A percentile compares a stretch with the other conserved stretches of the same genome.
phyloP scores from a whole-genome alignment of 2,329 filamentous ascomycete species.

The Trichocomaceae sp. region DNA sequence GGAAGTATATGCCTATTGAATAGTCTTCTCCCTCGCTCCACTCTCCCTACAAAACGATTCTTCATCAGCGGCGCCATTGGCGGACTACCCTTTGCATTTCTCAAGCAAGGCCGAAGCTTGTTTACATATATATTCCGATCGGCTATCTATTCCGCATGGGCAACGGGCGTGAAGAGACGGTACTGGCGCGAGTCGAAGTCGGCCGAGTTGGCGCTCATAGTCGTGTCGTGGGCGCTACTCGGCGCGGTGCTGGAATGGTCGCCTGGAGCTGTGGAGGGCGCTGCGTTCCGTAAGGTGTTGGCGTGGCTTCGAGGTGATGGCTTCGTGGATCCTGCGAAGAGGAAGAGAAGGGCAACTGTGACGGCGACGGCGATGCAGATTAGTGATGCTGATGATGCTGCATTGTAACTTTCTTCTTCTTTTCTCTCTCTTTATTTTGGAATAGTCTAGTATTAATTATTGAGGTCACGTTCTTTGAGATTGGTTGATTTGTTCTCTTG shows the following conservation, averaged over 20 bases:
- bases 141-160: conserved; percentile 81
- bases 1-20: conserved; percentile 86
- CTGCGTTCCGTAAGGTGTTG: conserved; percentile 62
- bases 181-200: conserved; percentile 80
- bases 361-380: neutral
- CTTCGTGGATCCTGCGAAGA: conserved; percentile 56
- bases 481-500: no score
- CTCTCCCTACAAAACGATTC: conserved; percentile 77
- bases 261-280: conserved; percentile 61
- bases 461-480: no score
- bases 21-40: conserved; percentile 62
- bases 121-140: conserved; percentile 73
- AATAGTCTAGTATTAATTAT: no score
- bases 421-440: no score
- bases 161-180: conserved; percentile 82
- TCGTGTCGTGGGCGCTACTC: conserved; percentile 68
- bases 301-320: conserved; percentile 70
- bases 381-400: neutral
- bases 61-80: conserved; percentile 82
- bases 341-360: conserved; percentile 19
- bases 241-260: conserved; percentile 71
- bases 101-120: conserved; percentile 51
- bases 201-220: conserved; percentile 79
- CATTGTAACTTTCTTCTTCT: neutral
- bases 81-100: conserved; percentile 70